Base-by-base conservation (phyloP, 495 filamentous ascomycete species). In the Opeltia flavorubescens region DNA sequence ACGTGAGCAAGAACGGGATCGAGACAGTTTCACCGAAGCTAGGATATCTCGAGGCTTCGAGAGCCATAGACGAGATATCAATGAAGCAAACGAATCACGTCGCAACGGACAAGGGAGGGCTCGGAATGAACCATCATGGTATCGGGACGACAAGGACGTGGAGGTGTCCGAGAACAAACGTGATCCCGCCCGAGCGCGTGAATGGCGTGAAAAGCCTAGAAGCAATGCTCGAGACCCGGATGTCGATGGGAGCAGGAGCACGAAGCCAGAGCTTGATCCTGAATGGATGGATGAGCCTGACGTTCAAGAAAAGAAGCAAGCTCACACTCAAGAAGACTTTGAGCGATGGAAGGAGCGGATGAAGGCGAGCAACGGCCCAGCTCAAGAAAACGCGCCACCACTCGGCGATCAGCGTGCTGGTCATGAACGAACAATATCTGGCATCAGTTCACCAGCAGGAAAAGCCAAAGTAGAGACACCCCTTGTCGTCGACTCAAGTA, bases 331-430 rank as follows among this genome's bases (percentile, higher is more conserved):
- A 57, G 87, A 93, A 56, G 87, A 96, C 46, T 96, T 98, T 61
- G 82, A 95, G 63, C 82, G 81, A 49, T 98, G 93, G 78, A 95
- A 95, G 66, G 85, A 91, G 53, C 70, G 67, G 42, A 93, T 94
- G 89, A 94, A 89, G 60, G 78, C 80, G 24, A 62, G 67, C 58
- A 58, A 49, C 38, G 47, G 30, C 27, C 25, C 51, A 30, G 44
- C 35, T 17, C 29, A 39, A 23, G 50, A 53, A 17, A 40, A 36
- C 4, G 43, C 49, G 28, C 31, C 43, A 20, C 27, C 39, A 36
- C 9, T 31, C 36, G 35, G 24, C 23, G 52, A 60, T 18, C 55
- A 50, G 26, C 30, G 33, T 24, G 18, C 46, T 6, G 52, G 12
- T 15, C 55, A 52, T 46, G 49, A 55, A 24, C 52, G 49, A 9